Conservation (phyloP, 495 filamentous ascomycete genomes). For the Parathielavia hyrcaniae region DNA sequence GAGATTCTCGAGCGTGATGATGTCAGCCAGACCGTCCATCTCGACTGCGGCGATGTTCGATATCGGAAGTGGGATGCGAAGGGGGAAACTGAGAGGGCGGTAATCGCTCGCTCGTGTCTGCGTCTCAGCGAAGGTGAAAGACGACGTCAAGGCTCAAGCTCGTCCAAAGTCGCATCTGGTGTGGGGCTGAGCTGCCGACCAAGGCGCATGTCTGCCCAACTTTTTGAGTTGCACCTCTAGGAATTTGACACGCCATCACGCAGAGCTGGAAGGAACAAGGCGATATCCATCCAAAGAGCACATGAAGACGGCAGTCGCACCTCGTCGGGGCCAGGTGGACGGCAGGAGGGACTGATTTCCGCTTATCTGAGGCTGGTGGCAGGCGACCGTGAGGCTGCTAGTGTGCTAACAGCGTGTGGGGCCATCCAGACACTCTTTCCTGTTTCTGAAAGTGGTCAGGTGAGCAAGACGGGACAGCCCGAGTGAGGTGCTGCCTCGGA, state of each 20-base stretch:
- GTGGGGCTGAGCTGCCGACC: neutral
- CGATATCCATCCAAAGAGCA: no score
- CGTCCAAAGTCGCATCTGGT: neutral
- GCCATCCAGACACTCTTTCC: no score
- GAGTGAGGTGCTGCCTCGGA: no score
- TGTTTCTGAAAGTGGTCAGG: neutral
- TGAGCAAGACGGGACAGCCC: neutral
- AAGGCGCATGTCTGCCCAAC: slow-evolving; percentile 8
- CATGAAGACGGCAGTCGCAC: neutral
- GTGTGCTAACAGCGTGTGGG: neutral
- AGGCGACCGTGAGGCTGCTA: neutral
- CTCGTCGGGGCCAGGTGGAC: neutral
- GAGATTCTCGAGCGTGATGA: slow-evolving; percentile 49
- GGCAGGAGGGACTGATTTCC: neutral
- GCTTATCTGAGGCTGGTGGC: neutral
- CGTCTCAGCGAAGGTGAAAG: neutral
- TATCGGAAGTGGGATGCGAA: neutral
- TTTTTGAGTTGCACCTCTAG: neutral
- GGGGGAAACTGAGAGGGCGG: neutral
- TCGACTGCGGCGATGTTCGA: neutral
- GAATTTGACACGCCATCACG: neutral
- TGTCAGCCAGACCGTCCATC: slow-evolving; percentile 29
- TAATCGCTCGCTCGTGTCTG: neutral
- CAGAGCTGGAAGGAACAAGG: no score
- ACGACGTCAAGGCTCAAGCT: neutral